Evolutionary conservation across 495 filamentous ascomycete genomes (phyloP), one percentile per base, ranked within the genome.

Genomic region (Lineolata rhizophorae): DNA sequence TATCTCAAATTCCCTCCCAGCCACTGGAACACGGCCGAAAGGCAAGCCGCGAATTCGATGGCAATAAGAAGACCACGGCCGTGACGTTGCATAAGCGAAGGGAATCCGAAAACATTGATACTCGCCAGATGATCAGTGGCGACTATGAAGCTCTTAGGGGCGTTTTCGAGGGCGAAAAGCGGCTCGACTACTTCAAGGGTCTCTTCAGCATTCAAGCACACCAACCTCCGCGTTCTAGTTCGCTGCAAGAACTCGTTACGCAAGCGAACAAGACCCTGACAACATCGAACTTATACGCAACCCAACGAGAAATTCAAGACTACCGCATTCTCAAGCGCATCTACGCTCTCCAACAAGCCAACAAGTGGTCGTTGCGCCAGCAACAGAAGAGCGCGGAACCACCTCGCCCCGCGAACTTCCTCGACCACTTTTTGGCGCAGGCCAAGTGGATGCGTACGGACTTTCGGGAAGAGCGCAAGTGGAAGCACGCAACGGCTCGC

Each of bases 361-460:
- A 85, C 40, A 67, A 77, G 37, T 93, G 87, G 83, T 85, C 83
- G 2, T 56, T 97, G 37, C 65, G 84, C 31, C 90, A 95, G 45
- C 64, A 82, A 29, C 70, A 82, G 40, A 71, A 76, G 30, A 70
- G 67, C 18, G 57, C 64, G 2, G 87, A 97, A 47, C 87, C 90
- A 18, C 59, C 60, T 5, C 65, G 81, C 22, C 70, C 72, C 9
- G 58, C 64, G 2, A 65, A 70, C 4, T 84, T 94, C 48, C 72
- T 68, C 65, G 87, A 97, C 56, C 63, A 87, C 27, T 50, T 95
- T 25, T 54, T 95, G 5, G 64, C 80, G 39, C 80, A 97, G 53
- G 77, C 84, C 67, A 91, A 81, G 51, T 94, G 87, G 90, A 80
- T 97, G 71, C 67, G 80, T 22, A 92, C 80, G 2, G 87, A 97